Evolutionary conservation across 805 yeast genomes (phyloP).

Genomic region (Saccharomycopsis vini): DNA sequence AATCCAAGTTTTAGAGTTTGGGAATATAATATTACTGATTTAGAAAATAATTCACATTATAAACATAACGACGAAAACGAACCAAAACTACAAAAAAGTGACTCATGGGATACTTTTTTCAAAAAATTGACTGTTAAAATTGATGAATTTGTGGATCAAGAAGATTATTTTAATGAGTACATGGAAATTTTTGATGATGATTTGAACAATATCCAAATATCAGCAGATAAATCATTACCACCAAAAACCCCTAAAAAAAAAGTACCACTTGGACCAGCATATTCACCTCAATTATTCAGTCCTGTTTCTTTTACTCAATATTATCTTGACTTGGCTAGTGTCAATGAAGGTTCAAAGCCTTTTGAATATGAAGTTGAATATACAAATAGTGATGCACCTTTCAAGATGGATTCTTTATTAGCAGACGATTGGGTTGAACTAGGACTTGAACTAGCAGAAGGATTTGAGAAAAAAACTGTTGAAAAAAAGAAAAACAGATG

Average conservation of each 20-base stretch:
- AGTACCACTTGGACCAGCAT: conserved; percentile 65
- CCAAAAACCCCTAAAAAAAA: conserved; percentile 33
- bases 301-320: conserved; percentile 70
- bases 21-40: conserved; percentile 70
- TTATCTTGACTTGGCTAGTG: conserved; percentile 50
- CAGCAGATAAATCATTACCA: conserved; percentile 53
- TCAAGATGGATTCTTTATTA: conserved; percentile 42
- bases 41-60: conserved; percentile 26
- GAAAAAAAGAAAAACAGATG: conserved; percentile 47
- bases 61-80: background rate
- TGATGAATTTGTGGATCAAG: conserved; percentile 10
- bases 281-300: conserved; percentile 57
- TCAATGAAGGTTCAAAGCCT: conserved; percentile 36
- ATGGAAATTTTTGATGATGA: conserved; percentile 20
- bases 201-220: conserved; percentile 8
- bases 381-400: conserved; percentile 53
- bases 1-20: conserved; percentile 77
- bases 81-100: conserved; percentile 20
- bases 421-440: conserved; percentile 55
- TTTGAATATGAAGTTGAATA: conserved; percentile 62
- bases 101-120: conserved; percentile 57
- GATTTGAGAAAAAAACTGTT: conserved; percentile 22
- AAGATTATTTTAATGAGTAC: conserved; percentile 10
- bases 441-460: conserved; percentile 24
- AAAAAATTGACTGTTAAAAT: conserved; percentile 34